Conservation (phyloP, 2,329 filamentous ascomycete species). For the Hymenoscyphus salicellus region DNA sequence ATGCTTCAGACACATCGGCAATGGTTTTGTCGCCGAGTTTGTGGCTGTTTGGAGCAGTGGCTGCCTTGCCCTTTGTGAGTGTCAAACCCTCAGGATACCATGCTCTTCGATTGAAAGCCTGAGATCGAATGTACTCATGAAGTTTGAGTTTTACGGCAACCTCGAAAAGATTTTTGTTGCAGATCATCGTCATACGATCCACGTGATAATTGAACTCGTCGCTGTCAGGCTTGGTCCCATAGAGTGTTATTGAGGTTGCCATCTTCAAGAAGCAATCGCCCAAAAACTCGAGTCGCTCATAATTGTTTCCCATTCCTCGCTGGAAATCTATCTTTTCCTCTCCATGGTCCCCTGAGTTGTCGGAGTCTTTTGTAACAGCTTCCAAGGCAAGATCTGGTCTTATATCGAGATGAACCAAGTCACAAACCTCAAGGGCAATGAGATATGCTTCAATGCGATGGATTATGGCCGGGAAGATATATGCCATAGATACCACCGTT, state of each 20-base stretch:
- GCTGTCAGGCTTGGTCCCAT: constrained; percentile 69
- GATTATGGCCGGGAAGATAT: constrained; percentile 79
- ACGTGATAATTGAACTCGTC: constrained; percentile 88
- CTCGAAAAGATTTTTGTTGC: constrained; percentile 85
- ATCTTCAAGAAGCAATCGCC: constrained; percentile 95
- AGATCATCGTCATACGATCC: constrained; percentile 83
- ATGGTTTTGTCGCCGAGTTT: constrained; percentile 81
- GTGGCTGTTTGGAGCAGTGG: constrained; percentile 57
- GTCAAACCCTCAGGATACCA: constrained; percentile 87
- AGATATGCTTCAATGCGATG: constrained; percentile 78
- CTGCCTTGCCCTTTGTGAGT: constrained; percentile 68
- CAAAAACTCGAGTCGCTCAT: constrained; percentile 89
- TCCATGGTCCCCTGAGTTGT: constrained; percentile 73
- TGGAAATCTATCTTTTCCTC: constrained; percentile 70
- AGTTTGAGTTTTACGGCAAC: constrained; percentile 65
- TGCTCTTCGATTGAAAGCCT: constrained; percentile 67
- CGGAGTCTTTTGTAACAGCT: constrained; percentile 88
- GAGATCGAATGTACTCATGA: constrained; percentile 78
- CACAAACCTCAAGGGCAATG: constrained; percentile 73
- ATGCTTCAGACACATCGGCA: constrained; percentile 89
- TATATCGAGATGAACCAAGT: constrained; percentile 61
- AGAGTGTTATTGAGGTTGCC: constrained; percentile 86
- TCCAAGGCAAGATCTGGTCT: constrained; percentile 72
- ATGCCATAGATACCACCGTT: constrained; percentile 67
- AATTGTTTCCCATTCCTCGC: constrained; percentile 87